Evolutionary conservation across 768 basidiomycete species (phyloP).

Genomic region (Infundibulicybe gibba): DNA sequence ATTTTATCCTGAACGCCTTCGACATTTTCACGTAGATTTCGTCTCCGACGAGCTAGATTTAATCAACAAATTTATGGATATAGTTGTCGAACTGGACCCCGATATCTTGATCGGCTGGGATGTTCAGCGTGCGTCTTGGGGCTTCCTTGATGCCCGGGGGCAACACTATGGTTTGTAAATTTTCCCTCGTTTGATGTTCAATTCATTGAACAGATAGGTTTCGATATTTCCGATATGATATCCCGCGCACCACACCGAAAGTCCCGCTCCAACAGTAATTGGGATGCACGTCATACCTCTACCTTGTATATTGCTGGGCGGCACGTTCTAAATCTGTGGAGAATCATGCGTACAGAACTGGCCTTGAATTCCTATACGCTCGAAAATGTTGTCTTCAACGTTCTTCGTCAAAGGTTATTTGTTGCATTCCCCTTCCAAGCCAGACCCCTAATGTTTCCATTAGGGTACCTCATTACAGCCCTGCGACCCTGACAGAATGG

Average conservation of each 20-base stretch:
- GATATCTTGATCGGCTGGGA: constrained; percentile 95
- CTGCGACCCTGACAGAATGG: constrained; percentile 62
- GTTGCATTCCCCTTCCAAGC: background rate
- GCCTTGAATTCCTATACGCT: constrained; percentile 78
- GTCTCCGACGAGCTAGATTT: constrained; percentile 76
- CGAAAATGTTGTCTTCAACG: constrained; percentile 84
- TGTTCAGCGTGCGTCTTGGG: constrained; percentile 85
- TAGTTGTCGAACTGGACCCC: constrained; percentile 76
- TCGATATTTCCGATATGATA: constrained; percentile 70
- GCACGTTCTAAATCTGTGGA: constrained; percentile 91
- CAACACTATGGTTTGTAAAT: constrained; percentile 45
- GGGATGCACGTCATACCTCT: constrained; percentile 71
- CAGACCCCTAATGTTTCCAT: constrained; percentile 2
- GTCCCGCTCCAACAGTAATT: constrained; percentile 48
- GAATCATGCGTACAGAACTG: constrained; percentile 85
- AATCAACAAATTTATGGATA: constrained; percentile 72
- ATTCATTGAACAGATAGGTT: constrained; percentile 39
- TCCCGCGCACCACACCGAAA: constrained; percentile 64
- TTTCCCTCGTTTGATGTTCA: constrained; percentile 6
- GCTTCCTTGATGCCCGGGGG: constrained; percentile 76
- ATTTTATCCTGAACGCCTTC: constrained; percentile 36
- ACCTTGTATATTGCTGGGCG: constrained; percentile 84
- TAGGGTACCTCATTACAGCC: constrained; percentile 76
- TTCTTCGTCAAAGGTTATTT: constrained; percentile 69
- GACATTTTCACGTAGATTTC: constrained; percentile 42